A percentile compares a stretch with the other conserved stretches of the same genome.
Evolutionary conservation across 768 basidiomycete species (phyloP).

Genomic region (Amylocystis lapponica): DNA sequence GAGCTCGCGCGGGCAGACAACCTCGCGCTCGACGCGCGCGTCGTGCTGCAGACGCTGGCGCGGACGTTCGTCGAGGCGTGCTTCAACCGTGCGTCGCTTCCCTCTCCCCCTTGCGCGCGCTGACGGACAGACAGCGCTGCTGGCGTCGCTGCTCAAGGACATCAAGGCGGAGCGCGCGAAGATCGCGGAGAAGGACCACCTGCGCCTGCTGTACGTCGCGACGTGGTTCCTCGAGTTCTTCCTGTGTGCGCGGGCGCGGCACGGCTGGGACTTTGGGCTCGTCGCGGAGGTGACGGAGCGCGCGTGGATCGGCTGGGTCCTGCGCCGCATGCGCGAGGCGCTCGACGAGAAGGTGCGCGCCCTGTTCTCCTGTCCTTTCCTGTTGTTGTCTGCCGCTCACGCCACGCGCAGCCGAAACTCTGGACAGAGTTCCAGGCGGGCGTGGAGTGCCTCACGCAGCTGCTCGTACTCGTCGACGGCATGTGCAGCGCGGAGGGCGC

Average conservation of each 20-base stretch:
- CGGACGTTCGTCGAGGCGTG: conserved; percentile 72
- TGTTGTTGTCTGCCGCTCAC: too few species aligned
- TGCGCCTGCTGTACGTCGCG: conserved; percentile 79
- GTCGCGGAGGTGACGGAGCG: conserved; percentile 85
- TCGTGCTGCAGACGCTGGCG: conserved; percentile 63
- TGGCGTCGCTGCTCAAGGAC: conserved; percentile 81
- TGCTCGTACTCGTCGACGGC: conserved; percentile 81
- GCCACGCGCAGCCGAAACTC: conserved; percentile 65
- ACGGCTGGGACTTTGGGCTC: conserved; percentile 62
- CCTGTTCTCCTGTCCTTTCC: too few species aligned
- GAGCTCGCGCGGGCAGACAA: conserved; percentile 66
- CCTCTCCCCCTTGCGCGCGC: conserved; percentile 4
- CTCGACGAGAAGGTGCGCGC: conserved; percentile 89
- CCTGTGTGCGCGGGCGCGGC: conserved; percentile 40
- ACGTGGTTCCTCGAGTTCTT: conserved; percentile 96
- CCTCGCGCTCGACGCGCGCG: conserved; percentile 57
- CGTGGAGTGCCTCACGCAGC: conserved; percentile 88
- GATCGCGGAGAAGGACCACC: conserved; percentile 91
- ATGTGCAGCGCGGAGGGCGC: conserved; percentile 63
- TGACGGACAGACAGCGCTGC: conserved; percentile 57
- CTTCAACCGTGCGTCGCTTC: conserved; percentile 73
- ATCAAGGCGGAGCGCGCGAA: conserved; percentile 89
- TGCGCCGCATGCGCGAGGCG: conserved; percentile 81
- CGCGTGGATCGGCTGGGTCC: conserved; percentile 85
- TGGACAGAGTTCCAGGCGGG: conserved; percentile 96